phyloP scores from a whole-genome alignment of 2,329 filamentous ascomycete genomes.

The Grosmannia clavigera region DNA sequence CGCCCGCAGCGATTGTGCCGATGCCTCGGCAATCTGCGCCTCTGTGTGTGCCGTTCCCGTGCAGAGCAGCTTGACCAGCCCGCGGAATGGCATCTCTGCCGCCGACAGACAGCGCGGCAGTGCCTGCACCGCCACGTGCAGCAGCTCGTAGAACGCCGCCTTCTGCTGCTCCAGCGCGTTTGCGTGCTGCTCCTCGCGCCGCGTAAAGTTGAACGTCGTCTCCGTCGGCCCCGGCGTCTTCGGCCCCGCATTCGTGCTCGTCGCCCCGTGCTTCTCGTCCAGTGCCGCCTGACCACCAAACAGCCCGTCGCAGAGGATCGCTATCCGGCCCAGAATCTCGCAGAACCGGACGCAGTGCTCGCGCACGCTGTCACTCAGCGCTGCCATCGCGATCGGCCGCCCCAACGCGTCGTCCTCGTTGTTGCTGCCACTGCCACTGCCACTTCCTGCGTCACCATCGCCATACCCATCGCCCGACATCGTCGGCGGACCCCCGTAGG shows the following conservation, averaged over 20 bases:
- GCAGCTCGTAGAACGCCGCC: constrained; percentile 87
- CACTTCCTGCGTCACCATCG: constrained; percentile 14
- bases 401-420: constrained; percentile 53
- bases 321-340: constrained; percentile 90
- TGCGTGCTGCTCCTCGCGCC: constrained; percentile 65
- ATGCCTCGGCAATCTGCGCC: constrained; percentile 80
- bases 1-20: constrained; percentile 83
- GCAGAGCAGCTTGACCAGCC: constrained; percentile 85
- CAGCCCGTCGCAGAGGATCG: constrained; percentile 88
- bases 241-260: constrained; percentile 56
- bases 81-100: constrained; percentile 82
- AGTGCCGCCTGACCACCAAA: constrained; percentile 92
- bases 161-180: constrained; percentile 70
- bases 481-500: constrained; percentile 26
- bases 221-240: constrained; percentile 84
- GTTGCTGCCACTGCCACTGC: neutral
- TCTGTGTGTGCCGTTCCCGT: constrained; percentile 96
- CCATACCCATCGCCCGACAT: constrained; percentile 18
- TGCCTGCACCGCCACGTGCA: constrained; percentile 92
- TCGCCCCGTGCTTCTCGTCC: constrained; percentile 73
- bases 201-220: constrained; percentile 80
- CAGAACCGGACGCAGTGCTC: constrained; percentile 88
- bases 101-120: constrained; percentile 85
- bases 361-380: constrained; percentile 62
- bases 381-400: constrained; percentile 45